Evolutionary conservation across 108 stramenopile genomes (phyloP).

Genomic region (Epithemia pelagica): DNA sequence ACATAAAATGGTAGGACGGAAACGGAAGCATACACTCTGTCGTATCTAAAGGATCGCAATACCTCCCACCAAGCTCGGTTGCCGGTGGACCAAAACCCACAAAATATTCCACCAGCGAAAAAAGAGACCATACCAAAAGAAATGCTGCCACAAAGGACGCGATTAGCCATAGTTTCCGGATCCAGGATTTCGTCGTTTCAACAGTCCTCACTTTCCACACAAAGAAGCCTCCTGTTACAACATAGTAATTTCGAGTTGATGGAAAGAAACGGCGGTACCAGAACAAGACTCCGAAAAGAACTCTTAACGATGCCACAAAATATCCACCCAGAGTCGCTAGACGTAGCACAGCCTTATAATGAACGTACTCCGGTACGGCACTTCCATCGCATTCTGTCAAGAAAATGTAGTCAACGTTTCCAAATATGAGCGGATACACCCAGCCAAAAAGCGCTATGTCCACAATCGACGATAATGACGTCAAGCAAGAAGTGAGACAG

Average conservation of each 20-base stretch:
- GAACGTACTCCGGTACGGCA: constrained; percentile 17
- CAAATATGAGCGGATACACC: not conserved
- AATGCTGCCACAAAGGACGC: too few species aligned
- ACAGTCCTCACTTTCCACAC: too few species aligned
- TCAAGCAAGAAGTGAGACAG: too few species aligned
- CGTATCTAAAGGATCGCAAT: constrained; percentile 58
- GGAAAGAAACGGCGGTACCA: too few species aligned
- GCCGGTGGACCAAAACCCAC: not conserved
- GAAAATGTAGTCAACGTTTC: constrained; percentile 3
- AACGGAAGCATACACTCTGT: constrained; percentile 72
- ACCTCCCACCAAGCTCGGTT: not conserved
- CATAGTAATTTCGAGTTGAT: too few species aligned
- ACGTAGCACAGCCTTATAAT: too few species aligned
- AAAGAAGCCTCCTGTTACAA: too few species aligned
- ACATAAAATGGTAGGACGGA: constrained; percentile 62
- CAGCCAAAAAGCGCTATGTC: not conserved
- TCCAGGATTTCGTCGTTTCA: too few species aligned
- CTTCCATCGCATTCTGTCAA: constrained; percentile 22
- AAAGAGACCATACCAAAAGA: constrained; percentile 11
- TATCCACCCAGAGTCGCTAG: too few species aligned
- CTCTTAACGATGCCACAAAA: too few species aligned
- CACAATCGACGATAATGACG: constrained; percentile 1
- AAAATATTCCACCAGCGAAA: constrained; percentile 14
- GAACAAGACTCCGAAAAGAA: too few species aligned
- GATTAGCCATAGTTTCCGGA: too few species aligned